Evolutionary conservation across 2,329 filamentous ascomycete species (phyloP), one percentile per base, ranked within the genome.

Genomic region (Cryphonectria nitschkei): DNA sequence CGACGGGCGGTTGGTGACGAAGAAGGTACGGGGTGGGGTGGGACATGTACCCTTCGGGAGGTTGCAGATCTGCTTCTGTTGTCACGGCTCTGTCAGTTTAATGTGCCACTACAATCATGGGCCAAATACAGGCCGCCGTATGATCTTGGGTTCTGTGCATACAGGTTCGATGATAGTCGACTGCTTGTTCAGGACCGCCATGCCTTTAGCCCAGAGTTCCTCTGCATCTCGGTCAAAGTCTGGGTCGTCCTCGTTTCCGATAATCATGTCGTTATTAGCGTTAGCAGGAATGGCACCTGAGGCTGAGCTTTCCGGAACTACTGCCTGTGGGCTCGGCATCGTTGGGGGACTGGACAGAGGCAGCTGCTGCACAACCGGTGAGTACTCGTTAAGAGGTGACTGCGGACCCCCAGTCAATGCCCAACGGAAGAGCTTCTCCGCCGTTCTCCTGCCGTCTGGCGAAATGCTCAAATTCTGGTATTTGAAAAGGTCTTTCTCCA

Each of bases 401-500:
- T 52, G 63, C 29, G 4, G 5, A 7, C 5, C 19, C 13, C 43
- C 43, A 16, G 26, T 29, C 41, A 32, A 26, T 7, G 43, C 26
- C 26, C 56, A 62, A 11, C 52, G 70, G 13, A 71, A 69, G 2
- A 71, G 58, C 8, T 41, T 34, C 8, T 60, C 58, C 8, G 58
- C 61, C 26, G 22, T 64, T 4, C 8, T 43, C 41, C 39, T 52
- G 22, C 67, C 62, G 13, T 69, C 70, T 13, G 67, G 62, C 5
- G 65, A 60, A 2, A 34, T 41, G 34, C 62, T 69, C 46, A 71
- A 19, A 16, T 71, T 71, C 26, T 67, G 62, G 43, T 71, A 71
- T 26, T 66, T 69, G 41, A 65, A 71, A 3, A 50, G 13, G 9
- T 67, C 67, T 29, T 71, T 67, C 63, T 71, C 67, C 26, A 67